Evolutionary conservation across 2,329 filamentous ascomycete species (phyloP).

Genomic region (Penicillium sp.): DNA sequence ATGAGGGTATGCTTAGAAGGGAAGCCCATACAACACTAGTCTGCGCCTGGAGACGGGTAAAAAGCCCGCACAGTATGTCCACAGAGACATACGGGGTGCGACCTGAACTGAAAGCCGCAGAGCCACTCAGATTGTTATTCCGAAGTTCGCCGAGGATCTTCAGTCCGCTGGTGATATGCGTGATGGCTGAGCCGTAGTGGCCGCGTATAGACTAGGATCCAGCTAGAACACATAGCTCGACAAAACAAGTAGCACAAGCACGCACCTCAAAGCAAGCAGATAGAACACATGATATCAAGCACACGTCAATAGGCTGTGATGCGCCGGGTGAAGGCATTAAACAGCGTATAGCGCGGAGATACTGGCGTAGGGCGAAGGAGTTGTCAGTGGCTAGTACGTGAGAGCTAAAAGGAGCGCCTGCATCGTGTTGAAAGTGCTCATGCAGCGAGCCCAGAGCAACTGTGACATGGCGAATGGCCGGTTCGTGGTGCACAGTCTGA

Average conservation of each 20-base stretch:
- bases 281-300: constrained; percentile 25
- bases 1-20: too few species aligned
- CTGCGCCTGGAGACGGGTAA: constrained; percentile 3
- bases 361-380: constrained; percentile 2
- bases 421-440: constrained; percentile 20
- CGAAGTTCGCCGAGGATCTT: constrained; percentile 21
- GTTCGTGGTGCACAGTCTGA: constrained; percentile 26
- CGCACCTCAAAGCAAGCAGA: constrained; percentile 27
- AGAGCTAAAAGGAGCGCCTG: neutral
- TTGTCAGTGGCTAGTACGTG: neutral
- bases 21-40: neutral
- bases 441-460: constrained; percentile 32
- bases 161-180: constrained; percentile 20
- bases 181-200: constrained; percentile 22
- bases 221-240: neutral
- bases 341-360: constrained; percentile 3
- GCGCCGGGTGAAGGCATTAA: neutral
- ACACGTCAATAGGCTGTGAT: constrained; percentile 11
- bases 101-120: neutral
- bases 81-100: constrained; percentile 12
- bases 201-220: constrained; percentile 21
- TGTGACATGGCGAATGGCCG: constrained; percentile 26
- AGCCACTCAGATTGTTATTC: neutral
- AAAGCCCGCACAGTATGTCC: constrained; percentile 2
- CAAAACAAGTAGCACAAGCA: neutral